phyloP scores from a whole-genome alignment of 129 eudicot genomes.

The Chrysanthemum lavandulifolium region DNA sequence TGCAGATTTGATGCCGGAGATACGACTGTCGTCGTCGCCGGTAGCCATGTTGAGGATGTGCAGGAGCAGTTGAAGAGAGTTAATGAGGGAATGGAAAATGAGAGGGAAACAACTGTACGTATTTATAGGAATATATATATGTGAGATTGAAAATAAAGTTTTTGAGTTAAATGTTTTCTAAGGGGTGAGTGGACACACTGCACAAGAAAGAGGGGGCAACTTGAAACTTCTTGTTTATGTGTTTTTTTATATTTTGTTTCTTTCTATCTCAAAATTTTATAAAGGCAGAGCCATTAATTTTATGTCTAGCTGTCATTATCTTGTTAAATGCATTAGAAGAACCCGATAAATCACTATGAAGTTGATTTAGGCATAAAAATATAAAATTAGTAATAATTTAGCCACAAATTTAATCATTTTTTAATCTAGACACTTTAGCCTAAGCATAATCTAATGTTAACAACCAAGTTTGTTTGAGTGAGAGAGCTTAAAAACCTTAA shows the following conservation, averaged over 20 bases:
- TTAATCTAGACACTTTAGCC: too few relatives aligned
- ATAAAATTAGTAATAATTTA: too few relatives aligned
- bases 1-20: slow-evolving; percentile 50
- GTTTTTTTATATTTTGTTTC: neutral
- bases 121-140: slow-evolving; percentile 27
- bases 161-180: slow-evolving; percentile 13
- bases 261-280: too few relatives aligned
- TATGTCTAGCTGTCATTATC: too few relatives aligned
- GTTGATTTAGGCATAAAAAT: too few relatives aligned
- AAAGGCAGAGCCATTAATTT: too few relatives aligned
- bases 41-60: slow-evolving; percentile 26
- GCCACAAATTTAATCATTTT: too few relatives aligned
- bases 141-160: slow-evolving; percentile 19
- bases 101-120: slow-evolving; percentile 25
- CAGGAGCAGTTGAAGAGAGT: slow-evolving; percentile 22
- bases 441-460: too few relatives aligned
- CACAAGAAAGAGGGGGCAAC: slow-evolving; percentile 30
- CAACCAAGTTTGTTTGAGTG: too few relatives aligned
- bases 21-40: slow-evolving; percentile 34
- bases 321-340: too few relatives aligned
- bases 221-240: slow-evolving; percentile 1
- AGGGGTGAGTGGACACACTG: slow-evolving; percentile 31
- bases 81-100: slow-evolving; percentile 29
- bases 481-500: too few relatives aligned
- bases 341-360: too few relatives aligned